Percentiles rank a stretch among this genome's conserved stretches.
Evolutionary conservation across 2,329 filamentous ascomycete genomes (phyloP).

Genomic region (Lasiodiplodia sp.): DNA sequence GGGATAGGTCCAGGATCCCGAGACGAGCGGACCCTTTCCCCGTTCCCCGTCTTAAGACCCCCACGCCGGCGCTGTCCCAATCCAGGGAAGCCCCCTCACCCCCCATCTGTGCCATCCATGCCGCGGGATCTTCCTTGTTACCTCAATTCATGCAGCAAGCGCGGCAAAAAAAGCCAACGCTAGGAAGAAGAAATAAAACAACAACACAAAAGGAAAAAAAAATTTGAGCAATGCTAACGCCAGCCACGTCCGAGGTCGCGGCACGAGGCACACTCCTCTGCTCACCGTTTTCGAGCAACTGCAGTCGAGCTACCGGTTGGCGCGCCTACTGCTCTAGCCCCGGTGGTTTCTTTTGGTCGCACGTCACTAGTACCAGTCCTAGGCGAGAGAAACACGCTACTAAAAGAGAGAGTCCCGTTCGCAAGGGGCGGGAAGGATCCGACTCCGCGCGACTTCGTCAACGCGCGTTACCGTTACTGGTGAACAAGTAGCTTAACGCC

Average conservation of each 20-base stretch:
- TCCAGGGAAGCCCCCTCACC: background rate
- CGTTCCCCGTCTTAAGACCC: slow-evolving; percentile 3
- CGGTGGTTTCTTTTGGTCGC: background rate
- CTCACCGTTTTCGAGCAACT: background rate
- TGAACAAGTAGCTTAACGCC: background rate
- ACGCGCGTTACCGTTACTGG: background rate
- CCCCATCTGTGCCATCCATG: slow-evolving; percentile 21
- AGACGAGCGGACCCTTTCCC: slow-evolving; percentile 14
- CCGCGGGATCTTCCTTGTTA: background rate
- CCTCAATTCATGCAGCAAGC: background rate
- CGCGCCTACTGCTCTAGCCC: background rate
- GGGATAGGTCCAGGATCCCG: slow-evolving; percentile 6
- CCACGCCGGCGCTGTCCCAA: background rate
- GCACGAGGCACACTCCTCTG: background rate
- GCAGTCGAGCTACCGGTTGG: background rate
- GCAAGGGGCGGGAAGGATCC: background rate
- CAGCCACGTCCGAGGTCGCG: background rate
- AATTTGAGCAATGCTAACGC: background rate
- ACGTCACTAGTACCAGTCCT: background rate
- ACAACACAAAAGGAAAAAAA: background rate
- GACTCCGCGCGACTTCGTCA: background rate
- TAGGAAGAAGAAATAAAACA: background rate
- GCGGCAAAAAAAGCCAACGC: background rate
- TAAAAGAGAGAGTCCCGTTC: background rate
- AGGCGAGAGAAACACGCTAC: background rate